Evolutionary conservation across 352 stramenopile species (phyloP).

Genomic region (Phytophthora sp.): DNA sequence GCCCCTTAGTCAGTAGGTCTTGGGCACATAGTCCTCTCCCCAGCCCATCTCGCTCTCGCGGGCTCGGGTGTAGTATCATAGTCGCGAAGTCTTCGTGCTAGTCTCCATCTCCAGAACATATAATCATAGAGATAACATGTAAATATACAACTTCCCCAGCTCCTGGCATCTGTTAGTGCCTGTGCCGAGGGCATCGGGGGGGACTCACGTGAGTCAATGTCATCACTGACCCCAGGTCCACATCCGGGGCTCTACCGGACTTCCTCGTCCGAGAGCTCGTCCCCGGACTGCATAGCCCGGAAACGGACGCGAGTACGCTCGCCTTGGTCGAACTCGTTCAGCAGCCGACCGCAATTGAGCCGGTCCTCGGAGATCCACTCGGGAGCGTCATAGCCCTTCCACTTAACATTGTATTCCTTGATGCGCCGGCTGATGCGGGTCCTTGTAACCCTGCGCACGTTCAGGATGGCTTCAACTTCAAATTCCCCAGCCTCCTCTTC

Average conservation of each 20-base stretch:
- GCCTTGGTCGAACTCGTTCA: constrained; percentile 1
- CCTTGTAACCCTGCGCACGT: neutral
- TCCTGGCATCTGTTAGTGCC: too few relatives aligned
- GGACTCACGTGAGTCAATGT: neutral
- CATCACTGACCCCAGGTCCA: too few relatives aligned
- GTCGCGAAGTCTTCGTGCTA: too few relatives aligned
- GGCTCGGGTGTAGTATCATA: too few relatives aligned
- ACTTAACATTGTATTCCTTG: neutral
- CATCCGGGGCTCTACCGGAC: neutral
- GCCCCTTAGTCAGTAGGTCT: too few relatives aligned
- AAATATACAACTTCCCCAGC: too few relatives aligned
- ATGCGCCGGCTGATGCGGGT: neutral
- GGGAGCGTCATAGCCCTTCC: neutral
- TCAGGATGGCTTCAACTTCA: constrained; percentile 1
- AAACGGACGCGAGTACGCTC: neutral
- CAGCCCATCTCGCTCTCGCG: too few relatives aligned
- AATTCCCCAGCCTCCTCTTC: neutral
- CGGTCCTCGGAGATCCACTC: neutral
- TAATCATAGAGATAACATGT: too few relatives aligned
- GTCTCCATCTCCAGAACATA: too few relatives aligned
- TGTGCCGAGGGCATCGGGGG: neutral
- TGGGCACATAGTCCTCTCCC: too few relatives aligned
- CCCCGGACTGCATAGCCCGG: neutral
- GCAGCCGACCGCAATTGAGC: neutral
- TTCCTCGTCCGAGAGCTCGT: neutral